Percentiles rank a stretch among this genome's conserved stretches.
phyloP scores from a whole-genome alignment of 2,329 filamentous ascomycete genomes.

The Colletotrichum truncatum region DNA sequence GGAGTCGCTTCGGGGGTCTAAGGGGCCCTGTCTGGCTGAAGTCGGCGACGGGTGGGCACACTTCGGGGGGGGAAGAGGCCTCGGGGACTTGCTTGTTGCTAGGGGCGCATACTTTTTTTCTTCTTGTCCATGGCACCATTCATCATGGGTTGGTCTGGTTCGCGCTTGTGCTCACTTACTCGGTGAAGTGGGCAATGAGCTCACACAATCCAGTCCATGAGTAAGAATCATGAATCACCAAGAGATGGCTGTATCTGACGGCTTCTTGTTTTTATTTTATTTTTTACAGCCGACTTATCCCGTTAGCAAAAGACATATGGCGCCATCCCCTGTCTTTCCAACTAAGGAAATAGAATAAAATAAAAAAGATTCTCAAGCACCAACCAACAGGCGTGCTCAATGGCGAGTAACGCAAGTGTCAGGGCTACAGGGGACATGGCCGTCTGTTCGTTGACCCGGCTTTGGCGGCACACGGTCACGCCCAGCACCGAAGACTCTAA shows the following conservation, averaged over 20 bases:
- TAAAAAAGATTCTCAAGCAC: background rate
- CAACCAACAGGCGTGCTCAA: background rate
- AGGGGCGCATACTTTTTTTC: background rate
- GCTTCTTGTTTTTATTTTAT: background rate
- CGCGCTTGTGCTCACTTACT: background rate
- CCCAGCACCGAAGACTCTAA: background rate
- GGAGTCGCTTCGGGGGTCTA: constrained; percentile 6
- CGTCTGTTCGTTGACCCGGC: background rate
- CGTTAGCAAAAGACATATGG: no score
- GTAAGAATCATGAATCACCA: background rate
- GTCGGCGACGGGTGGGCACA: background rate
- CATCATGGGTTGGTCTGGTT: no score
- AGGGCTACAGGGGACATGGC: background rate
- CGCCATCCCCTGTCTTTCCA: no score
- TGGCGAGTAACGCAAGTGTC: background rate
- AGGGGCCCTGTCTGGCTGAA: constrained; percentile 17
- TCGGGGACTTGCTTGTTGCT: background rate
- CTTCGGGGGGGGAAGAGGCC: constrained; percentile 1
- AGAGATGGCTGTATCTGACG: no score
- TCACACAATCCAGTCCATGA: background rate
- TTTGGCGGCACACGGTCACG: constrained; percentile 15
- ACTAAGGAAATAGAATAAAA: no score
- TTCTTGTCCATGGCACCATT: background rate
- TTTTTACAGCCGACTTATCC: no score
- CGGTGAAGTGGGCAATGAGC: background rate